A percentile compares a stretch with the other conserved stretches of the same genome.
These are phyloP conservation scores for Pseudomassariella vexata DNA, from an alignment of 2,329 filamentous ascomycete genomes.

Conservation along the genomic window DNA sequence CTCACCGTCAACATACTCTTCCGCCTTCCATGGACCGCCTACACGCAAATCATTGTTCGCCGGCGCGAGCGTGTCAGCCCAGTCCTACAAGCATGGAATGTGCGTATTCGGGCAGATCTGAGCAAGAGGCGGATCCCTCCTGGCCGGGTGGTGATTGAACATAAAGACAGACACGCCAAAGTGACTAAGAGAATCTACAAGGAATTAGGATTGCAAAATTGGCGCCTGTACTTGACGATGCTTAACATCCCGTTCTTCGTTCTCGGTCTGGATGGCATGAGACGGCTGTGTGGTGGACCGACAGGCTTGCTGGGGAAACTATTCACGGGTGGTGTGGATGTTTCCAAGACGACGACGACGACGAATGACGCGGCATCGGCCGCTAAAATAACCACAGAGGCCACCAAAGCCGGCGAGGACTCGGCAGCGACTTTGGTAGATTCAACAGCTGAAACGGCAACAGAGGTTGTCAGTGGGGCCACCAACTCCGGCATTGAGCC, in stretches of 20 bases:
- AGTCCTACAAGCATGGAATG: constrained; percentile 28
- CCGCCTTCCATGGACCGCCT: constrained; percentile 40
- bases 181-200: constrained; percentile 17
- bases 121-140: constrained; percentile 9
- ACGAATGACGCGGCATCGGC: too few relatives aligned
- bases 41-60: constrained; percentile 26
- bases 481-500: constrained; percentile 22
- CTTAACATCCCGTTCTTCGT: constrained; percentile 43
- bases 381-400: too few relatives aligned
- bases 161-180: constrained; percentile 19
- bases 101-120: constrained; percentile 16
- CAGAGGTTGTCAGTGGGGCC: constrained; percentile 15
- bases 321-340: constrained; percentile 11
- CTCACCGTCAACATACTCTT: constrained; percentile 37
- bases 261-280: constrained; percentile 41
- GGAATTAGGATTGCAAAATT: constrained; percentile 37
- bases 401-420: too few relatives aligned
- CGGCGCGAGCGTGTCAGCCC: constrained; percentile 22
- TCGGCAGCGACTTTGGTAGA: too few relatives aligned
- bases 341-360: too few relatives aligned
- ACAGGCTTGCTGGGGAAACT: constrained; percentile 28
- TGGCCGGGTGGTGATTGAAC: constrained; percentile 12
- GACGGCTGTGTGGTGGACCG: constrained; percentile 38
- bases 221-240: constrained; percentile 36
- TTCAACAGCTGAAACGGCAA: constrained; percentile 3